A percentile compares a stretch with the other conserved stretches of the same genome.
Evolutionary conservation across 441 rosid genomes (phyloP).

Genomic region (Gossypium schwendimanii): DNA sequence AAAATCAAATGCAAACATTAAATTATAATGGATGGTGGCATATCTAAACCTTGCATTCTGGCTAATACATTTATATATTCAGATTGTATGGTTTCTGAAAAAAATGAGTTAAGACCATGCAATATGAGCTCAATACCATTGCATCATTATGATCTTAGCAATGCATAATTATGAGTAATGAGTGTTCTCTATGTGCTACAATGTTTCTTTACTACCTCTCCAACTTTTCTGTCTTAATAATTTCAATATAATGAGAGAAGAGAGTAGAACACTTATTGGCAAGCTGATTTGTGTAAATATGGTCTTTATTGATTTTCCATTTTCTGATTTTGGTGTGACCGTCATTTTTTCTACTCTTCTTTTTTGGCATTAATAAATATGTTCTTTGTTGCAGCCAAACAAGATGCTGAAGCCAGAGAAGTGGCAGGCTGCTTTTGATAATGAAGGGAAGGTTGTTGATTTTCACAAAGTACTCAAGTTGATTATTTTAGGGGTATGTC

Average conservation of each 20-base stretch:
- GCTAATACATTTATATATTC: not conserved
- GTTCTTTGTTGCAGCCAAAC: slow-evolving; percentile 42
- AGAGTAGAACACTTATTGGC: not conserved
- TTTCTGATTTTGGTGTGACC: not conserved
- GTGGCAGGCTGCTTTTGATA: slow-evolving; percentile 74
- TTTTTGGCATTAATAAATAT: not conserved
- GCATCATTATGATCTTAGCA: not conserved
- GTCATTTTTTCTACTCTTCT: not conserved
- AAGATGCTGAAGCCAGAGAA: slow-evolving; percentile 89
- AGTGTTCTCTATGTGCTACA: not conserved
- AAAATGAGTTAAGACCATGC: not conserved
- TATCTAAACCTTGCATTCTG: not conserved
- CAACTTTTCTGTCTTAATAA: not conserved
- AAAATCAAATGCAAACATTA: not conserved
- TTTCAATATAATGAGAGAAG: not conserved
- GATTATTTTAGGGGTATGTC: slow-evolving; percentile 78
- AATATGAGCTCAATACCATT: not conserved
- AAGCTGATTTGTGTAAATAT: not conserved
- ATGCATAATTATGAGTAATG: not conserved
- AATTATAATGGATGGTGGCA: not conserved
- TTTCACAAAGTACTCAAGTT: slow-evolving; percentile 74
- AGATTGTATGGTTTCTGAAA: not conserved
- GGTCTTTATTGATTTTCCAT: not conserved
- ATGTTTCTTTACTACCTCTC: not conserved
- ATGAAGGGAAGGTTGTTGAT: slow-evolving; percentile 67